Evolutionary conservation across 1,284 basidiomycete genomes (phyloP), one percentile per base, ranked within the genome.

Genomic region (Cutaneotrichosporon cutaneum): DNA sequence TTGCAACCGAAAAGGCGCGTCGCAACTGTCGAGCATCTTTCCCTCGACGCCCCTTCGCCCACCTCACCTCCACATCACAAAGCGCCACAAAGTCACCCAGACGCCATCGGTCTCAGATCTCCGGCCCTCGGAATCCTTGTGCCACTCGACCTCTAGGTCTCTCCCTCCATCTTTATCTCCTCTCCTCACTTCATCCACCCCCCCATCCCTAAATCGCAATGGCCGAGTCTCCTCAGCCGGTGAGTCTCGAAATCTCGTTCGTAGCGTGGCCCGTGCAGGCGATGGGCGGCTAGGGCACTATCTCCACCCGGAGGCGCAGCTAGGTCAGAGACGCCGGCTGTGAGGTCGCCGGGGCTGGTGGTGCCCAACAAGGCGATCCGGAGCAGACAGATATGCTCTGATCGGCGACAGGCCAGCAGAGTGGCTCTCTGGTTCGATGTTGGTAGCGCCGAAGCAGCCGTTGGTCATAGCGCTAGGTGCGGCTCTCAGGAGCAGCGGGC

Each of bases 201-300:
- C 33, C 27, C 24, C 21, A 2, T 48, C 35, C 24, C 35, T 24
- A 26, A 51, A 51, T 51, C 48, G 48, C 52, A 54, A 54, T 54
- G 52, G 52, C 52, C 35, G 52, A 54, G 52, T 39, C 52, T 35
- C 52, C 52, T 39, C 52, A 54, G 22, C 30, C 52, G 21, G 52
- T 54, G 22, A 54, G 52, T 54, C 18, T 51, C 24, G 27, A 42
- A 42, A 42, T 42, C 16, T 42, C 39, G 3, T n/a, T 18, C 39
- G 39, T 42, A 42, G 6, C 6, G 39, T 42, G 39, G 39, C 18
- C 39, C 39, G 39, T 42, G 39, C 39, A 11, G 22, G 45, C 6
- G 45, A 24, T 48, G 22, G 39, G 39, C 39, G 18, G 16, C 7
- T 16, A n/a, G 16, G 39, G 39, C 16, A 16, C 36, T 16, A 39